phyloP scores from a whole-genome alignment of 108 stramenopile species.

The Poteriospumella lacustris region DNA sequence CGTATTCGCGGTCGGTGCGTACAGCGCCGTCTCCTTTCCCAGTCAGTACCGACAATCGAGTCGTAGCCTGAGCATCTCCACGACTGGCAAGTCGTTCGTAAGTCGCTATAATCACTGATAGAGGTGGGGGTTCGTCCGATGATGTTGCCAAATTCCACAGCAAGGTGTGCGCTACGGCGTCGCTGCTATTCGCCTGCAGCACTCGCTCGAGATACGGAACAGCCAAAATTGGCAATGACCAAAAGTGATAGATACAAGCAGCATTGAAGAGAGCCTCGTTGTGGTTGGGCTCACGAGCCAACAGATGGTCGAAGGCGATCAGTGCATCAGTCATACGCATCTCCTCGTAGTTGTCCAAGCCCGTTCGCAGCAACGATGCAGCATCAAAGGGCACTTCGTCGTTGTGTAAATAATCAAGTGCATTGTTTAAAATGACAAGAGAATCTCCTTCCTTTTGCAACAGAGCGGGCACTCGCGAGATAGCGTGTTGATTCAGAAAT shows the following conservation, averaged over 20 bases:
- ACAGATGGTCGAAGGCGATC: neutral
- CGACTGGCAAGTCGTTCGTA: neutral
- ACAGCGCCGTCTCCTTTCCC: neutral
- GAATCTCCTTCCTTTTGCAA: neutral
- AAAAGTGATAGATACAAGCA: neutral
- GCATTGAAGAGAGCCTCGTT: neutral
- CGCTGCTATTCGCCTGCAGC: neutral
- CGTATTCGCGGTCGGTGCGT: neutral
- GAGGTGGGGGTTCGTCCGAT: neutral
- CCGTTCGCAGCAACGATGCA: neutral
- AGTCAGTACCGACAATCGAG: slow-evolving; percentile 1
- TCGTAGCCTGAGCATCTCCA: neutral
- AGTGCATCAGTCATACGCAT: neutral
- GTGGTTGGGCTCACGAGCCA: neutral
- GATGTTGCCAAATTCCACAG: neutral
- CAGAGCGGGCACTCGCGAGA: neutral
- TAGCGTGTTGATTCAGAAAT: no score
- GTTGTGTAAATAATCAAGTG: neutral
- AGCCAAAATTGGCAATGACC: neutral
- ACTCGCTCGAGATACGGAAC: neutral
- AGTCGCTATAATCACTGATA: neutral
- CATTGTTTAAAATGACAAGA: neutral
- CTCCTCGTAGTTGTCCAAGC: neutral
- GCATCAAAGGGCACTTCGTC: no score
- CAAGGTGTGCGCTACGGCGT: neutral